Percentiles rank a stretch among this genome's conserved stretches.
Evolutionary conservation across 768 basidiomycete species (phyloP).

Genomic region (Russula sp.): DNA sequence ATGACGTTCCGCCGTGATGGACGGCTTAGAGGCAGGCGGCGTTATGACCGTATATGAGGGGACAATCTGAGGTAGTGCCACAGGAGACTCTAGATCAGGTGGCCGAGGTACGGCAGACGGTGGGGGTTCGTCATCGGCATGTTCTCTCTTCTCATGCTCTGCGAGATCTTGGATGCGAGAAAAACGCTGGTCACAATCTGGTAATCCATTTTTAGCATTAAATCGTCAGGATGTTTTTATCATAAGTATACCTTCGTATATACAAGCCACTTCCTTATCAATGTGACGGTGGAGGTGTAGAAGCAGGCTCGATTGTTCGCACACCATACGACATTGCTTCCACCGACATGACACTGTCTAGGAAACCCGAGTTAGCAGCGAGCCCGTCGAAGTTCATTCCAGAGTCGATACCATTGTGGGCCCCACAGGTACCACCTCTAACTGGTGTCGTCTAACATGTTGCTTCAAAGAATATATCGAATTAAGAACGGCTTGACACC

Average conservation of each 20-base stretch:
- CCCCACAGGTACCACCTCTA: slow-evolving; percentile 12
- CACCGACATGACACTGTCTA: slow-evolving; percentile 19
- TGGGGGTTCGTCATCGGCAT: slow-evolving; percentile 8
- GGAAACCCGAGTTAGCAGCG: slow-evolving; percentile 1
- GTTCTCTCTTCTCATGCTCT: slow-evolving; percentile 12
- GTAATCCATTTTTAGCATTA: not conserved
- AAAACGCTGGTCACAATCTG: slow-evolving; percentile 18
- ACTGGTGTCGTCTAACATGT: slow-evolving; percentile 18
- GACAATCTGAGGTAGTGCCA: slow-evolving; percentile 1
- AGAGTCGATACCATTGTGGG: slow-evolving; percentile 7
- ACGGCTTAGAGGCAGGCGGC: slow-evolving; percentile 1
- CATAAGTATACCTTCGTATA: slow-evolving; percentile 12
- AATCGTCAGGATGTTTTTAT: not conserved
- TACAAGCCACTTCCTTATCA: slow-evolving; percentile 8
- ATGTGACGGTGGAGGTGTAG: slow-evolving; percentile 14
- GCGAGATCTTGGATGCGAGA: slow-evolving; percentile 10
- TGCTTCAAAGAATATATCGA: slow-evolving; percentile 19
- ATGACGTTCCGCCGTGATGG: slow-evolving; percentile 15
- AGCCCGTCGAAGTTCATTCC: not conserved
- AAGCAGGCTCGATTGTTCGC: slow-evolving; percentile 12
- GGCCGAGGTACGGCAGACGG: slow-evolving; percentile 8
- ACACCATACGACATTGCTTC: slow-evolving; percentile 20
- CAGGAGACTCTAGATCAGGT: slow-evolving; percentile 1
- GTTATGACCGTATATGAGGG: slow-evolving; percentile 12
- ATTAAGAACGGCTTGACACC: slow-evolving; percentile 19